Evolutionary conservation across 306 rosid species (phyloP), one percentile per base, ranked within the genome.

Genomic region (Carpinus fangiana): DNA sequence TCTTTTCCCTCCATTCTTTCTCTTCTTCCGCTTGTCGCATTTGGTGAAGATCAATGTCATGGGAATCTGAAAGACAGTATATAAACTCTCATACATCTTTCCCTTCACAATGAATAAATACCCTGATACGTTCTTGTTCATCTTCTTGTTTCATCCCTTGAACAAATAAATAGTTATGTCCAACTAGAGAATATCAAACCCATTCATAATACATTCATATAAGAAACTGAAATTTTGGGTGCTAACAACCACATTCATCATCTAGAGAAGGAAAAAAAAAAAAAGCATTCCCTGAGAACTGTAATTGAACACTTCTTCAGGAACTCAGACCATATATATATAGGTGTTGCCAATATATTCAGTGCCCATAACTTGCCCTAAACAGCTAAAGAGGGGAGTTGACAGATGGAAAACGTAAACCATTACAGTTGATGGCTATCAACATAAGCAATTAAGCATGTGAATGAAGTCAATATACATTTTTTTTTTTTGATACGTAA

Each of bases 21-120:
- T 88, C 96, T 96, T 96, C 87, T 96, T 96, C 78, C 98, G 90
- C 79, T 93, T 93, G 94, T 96, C 99, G 38, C 99, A 96, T 89
- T 96, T 96, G 51, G 99, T 96, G 85, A 93, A 96, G 84, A 96
- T 79, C 57, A 96, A 56, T 34, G 99, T 96, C 99, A 96, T 93
- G 28, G 99, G 99, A 80, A 96, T 86, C 99, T 96, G 92, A 69
- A 82, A 69, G 51, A 70, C 47, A 47, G 7, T 71, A 71, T 36
- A 47, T n/a, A 46, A 60, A 60, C 72, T 4, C 3, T 73, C 55
- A 10, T 23, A 38, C 53, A 70, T 64, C 36, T 36, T 57, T 26
- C 52, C 45, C 43, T 54, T 11, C n/a, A 20, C 20, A 55, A 61
- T 2, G 43, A 61, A 61, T 2, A 13, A 4, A 17, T 12, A 26